Conservation (phyloP, 495 filamentous ascomycete genomes). For the Penicillium lividum region DNA sequence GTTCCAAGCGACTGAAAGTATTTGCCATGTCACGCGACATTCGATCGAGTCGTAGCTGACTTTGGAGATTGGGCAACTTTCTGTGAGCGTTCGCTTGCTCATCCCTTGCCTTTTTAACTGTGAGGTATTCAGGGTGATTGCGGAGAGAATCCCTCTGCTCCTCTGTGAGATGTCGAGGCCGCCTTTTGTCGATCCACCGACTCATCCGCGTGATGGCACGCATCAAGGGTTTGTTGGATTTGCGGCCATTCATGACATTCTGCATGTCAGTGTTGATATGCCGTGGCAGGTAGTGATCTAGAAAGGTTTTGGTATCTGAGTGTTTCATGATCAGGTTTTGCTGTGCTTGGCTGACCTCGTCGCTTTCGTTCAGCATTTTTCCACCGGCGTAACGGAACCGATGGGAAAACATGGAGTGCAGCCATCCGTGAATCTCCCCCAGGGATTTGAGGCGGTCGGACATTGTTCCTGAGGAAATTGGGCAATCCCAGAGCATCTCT, state of each 20-base stretch:
- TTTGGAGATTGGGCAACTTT: constrained; percentile 6
- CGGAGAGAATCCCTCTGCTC: constrained; percentile 30
- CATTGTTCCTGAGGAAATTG: constrained; percentile 18
- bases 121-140: constrained; percentile 20
- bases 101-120: neutral
- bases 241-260: constrained; percentile 29
- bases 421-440: constrained; percentile 28
- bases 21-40: constrained; percentile 20
- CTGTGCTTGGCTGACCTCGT: constrained; percentile 37
- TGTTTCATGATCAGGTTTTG: constrained; percentile 44
- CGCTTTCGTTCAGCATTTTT: constrained; percentile 27
- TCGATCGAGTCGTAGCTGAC: constrained; percentile 10
- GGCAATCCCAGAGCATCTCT: constrained; percentile 18
- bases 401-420: constrained; percentile 24
- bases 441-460: constrained; percentile 22
- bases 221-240: constrained; percentile 32
- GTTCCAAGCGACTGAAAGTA: constrained; percentile 20
- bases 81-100: constrained; percentile 10
- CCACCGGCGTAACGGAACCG: constrained; percentile 22
- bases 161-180: constrained; percentile 30
- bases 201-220: constrained; percentile 35
- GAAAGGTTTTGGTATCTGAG: constrained; percentile 29
- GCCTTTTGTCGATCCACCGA: constrained; percentile 37
- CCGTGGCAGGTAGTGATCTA: constrained; percentile 40
- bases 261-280: constrained; percentile 35